Conservation (phyloP, 768 basidiomycete genomes). For the Lentinula lateritia region DNA sequence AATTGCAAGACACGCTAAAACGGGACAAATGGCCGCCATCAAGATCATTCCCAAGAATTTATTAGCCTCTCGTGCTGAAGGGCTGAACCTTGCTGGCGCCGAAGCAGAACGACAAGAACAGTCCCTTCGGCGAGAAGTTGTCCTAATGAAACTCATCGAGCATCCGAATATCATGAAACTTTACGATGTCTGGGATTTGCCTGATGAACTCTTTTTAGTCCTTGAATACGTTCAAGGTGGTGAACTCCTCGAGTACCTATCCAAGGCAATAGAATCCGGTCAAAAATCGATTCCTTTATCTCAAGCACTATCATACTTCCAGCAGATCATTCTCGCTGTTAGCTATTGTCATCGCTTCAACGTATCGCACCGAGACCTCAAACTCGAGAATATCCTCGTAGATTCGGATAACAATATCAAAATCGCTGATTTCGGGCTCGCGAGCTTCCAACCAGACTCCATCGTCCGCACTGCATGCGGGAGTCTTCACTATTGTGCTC, state of each 20-base stretch:
- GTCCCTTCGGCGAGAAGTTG: slow-evolving; percentile 88
- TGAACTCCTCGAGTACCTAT: slow-evolving; percentile 88
- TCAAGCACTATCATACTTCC: slow-evolving; percentile 84
- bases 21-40: slow-evolving; percentile 86
- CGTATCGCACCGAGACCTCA: slow-evolving; percentile 90
- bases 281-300: slow-evolving; percentile 27
- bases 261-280: slow-evolving; percentile 1
- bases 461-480: slow-evolving; percentile 83
- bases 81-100: slow-evolving; percentile 63
- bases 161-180: slow-evolving; percentile 93
- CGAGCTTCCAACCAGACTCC: slow-evolving; percentile 74
- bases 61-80: slow-evolving; percentile 54
- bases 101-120: slow-evolving; percentile 74
- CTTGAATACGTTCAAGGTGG: slow-evolving; percentile 94
- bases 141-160: slow-evolving; percentile 95
- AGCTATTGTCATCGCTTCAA: slow-evolving; percentile 94
- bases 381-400: slow-evolving; percentile 90
- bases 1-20: slow-evolving; percentile 82
- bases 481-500: slow-evolving; percentile 92
- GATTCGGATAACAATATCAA: slow-evolving; percentile 85
- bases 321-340: slow-evolving; percentile 88
- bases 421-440: slow-evolving; percentile 97
- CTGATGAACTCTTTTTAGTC: slow-evolving; percentile 81
- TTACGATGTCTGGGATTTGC: slow-evolving; percentile 97
- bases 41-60: slow-evolving; percentile 87